Percentiles rank a stretch among this genome's conserved stretches.
phyloP scores from a whole-genome alignment of 192 early-diverging fungal genomes.

The Umbelopsis vinacea region DNA sequence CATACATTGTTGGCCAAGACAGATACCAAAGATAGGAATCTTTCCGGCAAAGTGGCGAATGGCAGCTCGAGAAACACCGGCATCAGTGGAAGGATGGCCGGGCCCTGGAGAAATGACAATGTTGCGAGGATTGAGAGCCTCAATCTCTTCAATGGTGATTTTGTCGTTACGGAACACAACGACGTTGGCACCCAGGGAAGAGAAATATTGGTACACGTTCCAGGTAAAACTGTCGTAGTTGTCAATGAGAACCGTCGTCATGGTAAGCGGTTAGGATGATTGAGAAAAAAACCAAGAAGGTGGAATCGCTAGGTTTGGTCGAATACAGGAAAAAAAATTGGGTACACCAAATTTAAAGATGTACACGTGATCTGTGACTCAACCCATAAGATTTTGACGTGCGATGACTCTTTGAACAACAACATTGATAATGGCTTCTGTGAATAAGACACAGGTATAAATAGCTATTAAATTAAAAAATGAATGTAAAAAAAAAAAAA shows the following conservation, averaged over 20 bases:
- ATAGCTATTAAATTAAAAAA: slow-evolving; percentile 21
- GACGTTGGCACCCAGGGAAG: slow-evolving; percentile 90
- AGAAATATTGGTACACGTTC: slow-evolving; percentile 97
- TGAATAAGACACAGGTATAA: slow-evolving; percentile 12
- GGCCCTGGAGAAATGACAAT: slow-evolving; percentile 98
- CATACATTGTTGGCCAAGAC: slow-evolving; percentile 98
- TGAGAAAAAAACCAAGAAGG: too few species aligned
- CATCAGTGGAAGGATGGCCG: slow-evolving; percentile 87
- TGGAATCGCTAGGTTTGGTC: too few species aligned
- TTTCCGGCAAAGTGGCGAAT: slow-evolving; percentile 90
- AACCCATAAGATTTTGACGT: background rate
- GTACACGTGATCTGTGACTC: slow-evolving; percentile 11
- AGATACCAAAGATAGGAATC: slow-evolving; percentile 96
- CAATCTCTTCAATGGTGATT: slow-evolving; percentile 84
- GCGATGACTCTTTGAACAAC: too few species aligned
- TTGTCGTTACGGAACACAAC: slow-evolving; percentile 93
- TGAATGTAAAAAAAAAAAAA: background rate
- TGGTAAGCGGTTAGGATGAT: slow-evolving; percentile 5
- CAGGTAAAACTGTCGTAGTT: slow-evolving; percentile 99
- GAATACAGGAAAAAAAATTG: too few species aligned
- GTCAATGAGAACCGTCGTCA: slow-evolving; percentile 88
- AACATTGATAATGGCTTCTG: background rate
- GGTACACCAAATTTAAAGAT: background rate
- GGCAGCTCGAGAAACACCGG: slow-evolving; percentile 89
- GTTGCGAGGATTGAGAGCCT: slow-evolving; percentile 85